A percentile compares a stretch with the other conserved stretches of the same genome.
These are phyloP conservation scores for Suillus brevipes DNA, from an alignment of 768 basidiomycete genomes.

Conservation along the genomic window DNA sequence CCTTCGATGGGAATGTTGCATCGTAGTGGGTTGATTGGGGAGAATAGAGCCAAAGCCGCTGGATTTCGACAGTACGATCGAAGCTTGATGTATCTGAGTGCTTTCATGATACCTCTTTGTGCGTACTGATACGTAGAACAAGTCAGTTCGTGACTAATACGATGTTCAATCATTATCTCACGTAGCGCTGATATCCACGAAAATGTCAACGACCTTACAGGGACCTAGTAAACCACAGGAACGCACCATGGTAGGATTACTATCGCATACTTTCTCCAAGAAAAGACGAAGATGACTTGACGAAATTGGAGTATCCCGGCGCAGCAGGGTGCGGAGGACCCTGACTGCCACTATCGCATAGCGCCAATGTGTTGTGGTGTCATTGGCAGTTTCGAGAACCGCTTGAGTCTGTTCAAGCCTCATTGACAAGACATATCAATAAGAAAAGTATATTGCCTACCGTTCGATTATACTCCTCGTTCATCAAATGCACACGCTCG, in stretches of 20 bases:
- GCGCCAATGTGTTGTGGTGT: constrained; percentile 72
- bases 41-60: constrained; percentile 59
- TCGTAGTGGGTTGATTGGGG: constrained; percentile 68
- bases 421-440: not conserved
- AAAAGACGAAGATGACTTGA: constrained; percentile 55
- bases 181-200: constrained; percentile 50
- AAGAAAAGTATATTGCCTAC: constrained; percentile 37
- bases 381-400: constrained; percentile 54
- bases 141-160: not conserved
- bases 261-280: constrained; percentile 58
- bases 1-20: constrained; percentile 48
- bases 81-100: constrained; percentile 76
- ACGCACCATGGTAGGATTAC: constrained; percentile 67
- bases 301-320: constrained; percentile 59
- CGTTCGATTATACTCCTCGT: constrained; percentile 42
- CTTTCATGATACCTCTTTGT: constrained; percentile 76
- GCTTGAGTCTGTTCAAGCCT: constrained; percentile 32
- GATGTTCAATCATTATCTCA: constrained; percentile 31
- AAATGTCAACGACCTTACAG: constrained; percentile 8
- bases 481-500: constrained; percentile 40
- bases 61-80: constrained; percentile 62
- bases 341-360: constrained; percentile 72
- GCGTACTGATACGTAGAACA: constrained; percentile 48
- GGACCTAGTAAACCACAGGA: not conserved
- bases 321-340: constrained; percentile 64